Conservation (phyloP, 2,329 filamentous ascomycete genomes). For the Decorospora gaudefroyi region DNA sequence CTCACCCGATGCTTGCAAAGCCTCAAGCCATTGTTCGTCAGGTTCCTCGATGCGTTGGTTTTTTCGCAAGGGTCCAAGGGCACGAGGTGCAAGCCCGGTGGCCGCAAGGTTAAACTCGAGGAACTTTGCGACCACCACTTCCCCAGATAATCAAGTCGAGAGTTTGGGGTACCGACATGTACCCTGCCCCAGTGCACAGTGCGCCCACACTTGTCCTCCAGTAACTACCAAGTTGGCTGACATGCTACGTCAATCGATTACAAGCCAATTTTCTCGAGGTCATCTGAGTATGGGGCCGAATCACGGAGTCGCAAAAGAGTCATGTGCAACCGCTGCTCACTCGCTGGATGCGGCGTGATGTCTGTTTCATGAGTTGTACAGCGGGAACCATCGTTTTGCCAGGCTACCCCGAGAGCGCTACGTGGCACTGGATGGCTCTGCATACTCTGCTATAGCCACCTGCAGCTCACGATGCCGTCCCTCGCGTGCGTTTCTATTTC, state of each 20-base stretch:
- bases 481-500: not conserved
- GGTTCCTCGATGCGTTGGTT: constrained; percentile 27
- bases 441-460: constrained; percentile 7
- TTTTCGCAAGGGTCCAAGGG: constrained; percentile 21
- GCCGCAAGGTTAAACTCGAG: constrained; percentile 18
- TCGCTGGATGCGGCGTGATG: constrained; percentile 41
- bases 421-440: constrained; percentile 27
- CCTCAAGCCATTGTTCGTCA: constrained; percentile 35
- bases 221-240: constrained; percentile 16
- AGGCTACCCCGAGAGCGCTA: constrained; percentile 25
- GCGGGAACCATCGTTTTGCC: constrained; percentile 29
- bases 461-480: constrained; percentile 15
- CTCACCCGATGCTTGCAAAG: constrained; percentile 17
- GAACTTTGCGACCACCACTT: constrained; percentile 24
- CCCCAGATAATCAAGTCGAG: constrained; percentile 27
- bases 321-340: constrained; percentile 43
- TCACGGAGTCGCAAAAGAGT: constrained; percentile 41
- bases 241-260: constrained; percentile 38
- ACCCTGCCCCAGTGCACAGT: constrained; percentile 25
- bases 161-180: constrained; percentile 23
- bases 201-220: constrained; percentile 20
- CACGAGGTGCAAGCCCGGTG: constrained; percentile 30
- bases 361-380: constrained; percentile 50
- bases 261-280: constrained; percentile 42
- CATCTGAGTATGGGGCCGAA: constrained; percentile 43